phyloP scores from a whole-genome alignment of 345 rosid genomes.

The Pseudoturritis turrita region DNA sequence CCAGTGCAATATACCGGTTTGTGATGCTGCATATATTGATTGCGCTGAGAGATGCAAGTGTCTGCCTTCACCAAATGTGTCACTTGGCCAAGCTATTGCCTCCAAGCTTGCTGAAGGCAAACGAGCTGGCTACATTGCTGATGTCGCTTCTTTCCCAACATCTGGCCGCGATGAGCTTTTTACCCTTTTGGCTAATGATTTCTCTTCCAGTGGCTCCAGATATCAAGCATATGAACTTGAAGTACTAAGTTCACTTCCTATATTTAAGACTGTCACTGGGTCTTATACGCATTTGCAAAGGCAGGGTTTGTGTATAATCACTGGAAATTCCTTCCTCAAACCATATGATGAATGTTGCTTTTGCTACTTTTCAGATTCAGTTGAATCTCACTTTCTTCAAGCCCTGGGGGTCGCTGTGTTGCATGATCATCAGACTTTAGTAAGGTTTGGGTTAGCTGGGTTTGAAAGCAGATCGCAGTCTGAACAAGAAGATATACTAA shows the following conservation, averaged over 20 bases:
- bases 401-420: conserved; percentile 84
- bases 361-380: conserved; percentile 55
- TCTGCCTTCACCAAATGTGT: conserved; percentile 58
- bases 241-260: conserved; percentile 71
- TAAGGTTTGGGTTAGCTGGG: conserved; percentile 77
- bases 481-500: conserved; percentile 74
- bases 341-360: conserved; percentile 71
- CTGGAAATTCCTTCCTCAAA: conserved; percentile 78
- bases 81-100: conserved; percentile 79
- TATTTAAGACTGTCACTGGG: conserved; percentile 70
- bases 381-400: conserved; percentile 53
- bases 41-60: conserved; percentile 68
- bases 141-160: conserved; percentile 52
- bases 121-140: conserved; percentile 66
- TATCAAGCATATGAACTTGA: conserved; percentile 70
- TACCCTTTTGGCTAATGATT: conserved; percentile 74
- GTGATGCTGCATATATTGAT: conserved; percentile 62
- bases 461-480: conserved; percentile 64
- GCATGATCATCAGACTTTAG: conserved; percentile 75
- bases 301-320: conserved; percentile 66
- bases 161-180: conserved; percentile 68
- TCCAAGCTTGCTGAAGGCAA: conserved; percentile 82
- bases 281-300: conserved; percentile 51
- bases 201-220: conserved; percentile 47
- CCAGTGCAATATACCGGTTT: conserved; percentile 81